Evolutionary conservation across 2,329 filamentous ascomycete species (phyloP), one percentile per base, ranked within the genome.

Genomic region (Colletotrichum destructivum): DNA sequence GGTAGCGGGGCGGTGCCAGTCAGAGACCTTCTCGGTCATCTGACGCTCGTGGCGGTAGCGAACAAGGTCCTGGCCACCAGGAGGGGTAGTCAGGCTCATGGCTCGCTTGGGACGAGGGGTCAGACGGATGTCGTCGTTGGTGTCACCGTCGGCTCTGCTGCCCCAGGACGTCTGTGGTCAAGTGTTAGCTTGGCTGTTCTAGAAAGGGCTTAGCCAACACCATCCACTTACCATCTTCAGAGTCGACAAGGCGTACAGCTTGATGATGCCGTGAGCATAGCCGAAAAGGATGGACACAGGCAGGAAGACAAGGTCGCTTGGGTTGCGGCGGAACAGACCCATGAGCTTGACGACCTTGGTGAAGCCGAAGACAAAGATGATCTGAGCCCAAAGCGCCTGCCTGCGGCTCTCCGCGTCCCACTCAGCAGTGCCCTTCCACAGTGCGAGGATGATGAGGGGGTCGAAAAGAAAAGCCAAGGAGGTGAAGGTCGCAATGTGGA

Each of bases 321-420:
- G 95, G 81, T 97, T 93, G 75, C 93, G 92, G 77, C 92, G 88
- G 83, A 97, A 96, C 77, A 98, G 91, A 12, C 94, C 95, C 77
- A 96, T 84, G 66, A 98, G 87, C 87, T 98, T 98, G 83, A 98
- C 91, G 68, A 94, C 92, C 85, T 98, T 98, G 81, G 93, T 95
- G 80, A 95, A 94, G 75, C 79, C 87, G 74, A 94, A 91, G 89
- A 95, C 94, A 88, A 93, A 97, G 71, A 89, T 78, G 62, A 91
- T 85, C 76, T 95, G 89, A 42, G 87, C 84, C 81, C 87, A 89
- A 78, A 93, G 87, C 35, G 88, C 88, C 60, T 84, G 84, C 65
- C 81, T 82, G 72, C 91, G 89, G 71, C 84, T 82, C 42, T 86
- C 80, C 18, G 82, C 77, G 59, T 88, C 84, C 89, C 90, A 93